Percentiles rank a stretch among this genome's conserved stretches.
Evolutionary conservation across 352 stramenopile species (phyloP).

Genomic region (Phytopythium ostracodes): DNA sequence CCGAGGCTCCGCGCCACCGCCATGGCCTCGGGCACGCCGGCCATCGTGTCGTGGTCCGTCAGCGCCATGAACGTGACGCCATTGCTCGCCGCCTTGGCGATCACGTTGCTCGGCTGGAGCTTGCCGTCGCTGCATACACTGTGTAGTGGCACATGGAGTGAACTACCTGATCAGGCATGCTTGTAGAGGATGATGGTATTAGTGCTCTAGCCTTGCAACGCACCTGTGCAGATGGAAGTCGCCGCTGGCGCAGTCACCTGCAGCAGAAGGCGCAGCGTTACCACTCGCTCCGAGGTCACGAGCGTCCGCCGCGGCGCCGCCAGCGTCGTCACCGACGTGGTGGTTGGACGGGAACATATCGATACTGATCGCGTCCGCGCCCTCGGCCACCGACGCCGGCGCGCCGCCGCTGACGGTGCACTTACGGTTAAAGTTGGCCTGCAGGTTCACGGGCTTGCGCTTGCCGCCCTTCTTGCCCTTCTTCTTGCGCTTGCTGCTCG

Average conservation of each 20-base stretch:
- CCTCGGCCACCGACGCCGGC: neutral
- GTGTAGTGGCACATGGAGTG: constrained; percentile 8
- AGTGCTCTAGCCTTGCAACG: neutral
- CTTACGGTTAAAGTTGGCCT: constrained; percentile 85
- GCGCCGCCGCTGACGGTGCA: constrained; percentile 22
- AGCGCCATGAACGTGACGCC: constrained; percentile 80
- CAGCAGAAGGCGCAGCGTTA: constrained; percentile 31
- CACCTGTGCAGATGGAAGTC: constrained; percentile 88
- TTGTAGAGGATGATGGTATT: too few species aligned
- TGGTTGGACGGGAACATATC: constrained; percentile 83
- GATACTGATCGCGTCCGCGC: constrained; percentile 30
- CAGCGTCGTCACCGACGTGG: constrained; percentile 21
- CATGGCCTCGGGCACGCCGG: constrained; percentile 71
- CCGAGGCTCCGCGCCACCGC: constrained; percentile 48
- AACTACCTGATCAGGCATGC: too few species aligned
- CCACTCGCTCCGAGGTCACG: constrained; percentile 10
- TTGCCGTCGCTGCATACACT: constrained; percentile 84
- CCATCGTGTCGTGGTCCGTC: constrained; percentile 87
- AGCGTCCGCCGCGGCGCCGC: constrained; percentile 8
- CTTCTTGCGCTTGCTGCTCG: constrained; percentile 53
- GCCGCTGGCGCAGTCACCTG: constrained; percentile 52
- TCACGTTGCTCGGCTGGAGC: constrained; percentile 65
- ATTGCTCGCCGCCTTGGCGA: constrained; percentile 71
- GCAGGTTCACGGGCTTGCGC: constrained; percentile 80
- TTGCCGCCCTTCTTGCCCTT: constrained; percentile 70